A percentile compares a stretch with the other conserved stretches of the same genome.
Conservation (phyloP, 495 filamentous ascomycete genomes). For the Neurospora terricola region DNA sequence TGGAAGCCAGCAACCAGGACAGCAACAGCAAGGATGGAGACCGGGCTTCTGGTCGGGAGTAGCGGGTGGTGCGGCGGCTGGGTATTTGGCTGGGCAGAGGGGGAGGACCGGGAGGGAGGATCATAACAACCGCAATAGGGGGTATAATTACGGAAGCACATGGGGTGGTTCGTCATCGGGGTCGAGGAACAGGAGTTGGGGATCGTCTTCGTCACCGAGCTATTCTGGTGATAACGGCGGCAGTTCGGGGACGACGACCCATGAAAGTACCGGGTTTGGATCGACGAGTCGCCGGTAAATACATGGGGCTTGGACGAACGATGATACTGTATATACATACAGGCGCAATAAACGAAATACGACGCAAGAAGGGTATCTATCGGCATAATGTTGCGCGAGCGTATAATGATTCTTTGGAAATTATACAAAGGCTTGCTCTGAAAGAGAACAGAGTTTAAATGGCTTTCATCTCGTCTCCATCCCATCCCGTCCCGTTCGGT, state of each 20-base stretch:
- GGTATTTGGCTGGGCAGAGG: slow-evolving; percentile 55
- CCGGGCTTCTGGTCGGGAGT: slow-evolving; percentile 87
- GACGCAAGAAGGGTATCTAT: not conserved
- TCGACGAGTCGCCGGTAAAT: slow-evolving; percentile 58
- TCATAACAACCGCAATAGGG: slow-evolving; percentile 19
- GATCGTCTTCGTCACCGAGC: slow-evolving; percentile 20
- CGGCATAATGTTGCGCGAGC: not conserved
- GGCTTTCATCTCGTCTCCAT: not conserved
- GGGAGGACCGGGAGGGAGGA: slow-evolving; percentile 12
- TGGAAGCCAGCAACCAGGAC: slow-evolving; percentile 11
- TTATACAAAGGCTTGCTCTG: not conserved
- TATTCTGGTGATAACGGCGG: slow-evolving; percentile 24
- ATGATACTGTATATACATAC: not conserved
- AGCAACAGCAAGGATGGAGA: slow-evolving; percentile 47
- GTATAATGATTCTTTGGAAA: not conserved
- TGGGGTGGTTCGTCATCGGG: slow-evolving; percentile 31
- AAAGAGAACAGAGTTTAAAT: not conserved
- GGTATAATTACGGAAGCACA: slow-evolving; percentile 17
- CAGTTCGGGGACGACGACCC: slow-evolving; percentile 39
- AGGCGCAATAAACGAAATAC: not conserved
- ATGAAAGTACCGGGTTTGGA: slow-evolving; percentile 84
- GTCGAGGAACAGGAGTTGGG: slow-evolving; percentile 4
- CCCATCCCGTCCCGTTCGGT: not conserved
- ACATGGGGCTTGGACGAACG: not conserved
- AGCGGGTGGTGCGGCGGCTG: slow-evolving; percentile 58